Conservation (phyloP, 2,329 filamentous ascomycete species). For the Colletotrichum paranaense region DNA sequence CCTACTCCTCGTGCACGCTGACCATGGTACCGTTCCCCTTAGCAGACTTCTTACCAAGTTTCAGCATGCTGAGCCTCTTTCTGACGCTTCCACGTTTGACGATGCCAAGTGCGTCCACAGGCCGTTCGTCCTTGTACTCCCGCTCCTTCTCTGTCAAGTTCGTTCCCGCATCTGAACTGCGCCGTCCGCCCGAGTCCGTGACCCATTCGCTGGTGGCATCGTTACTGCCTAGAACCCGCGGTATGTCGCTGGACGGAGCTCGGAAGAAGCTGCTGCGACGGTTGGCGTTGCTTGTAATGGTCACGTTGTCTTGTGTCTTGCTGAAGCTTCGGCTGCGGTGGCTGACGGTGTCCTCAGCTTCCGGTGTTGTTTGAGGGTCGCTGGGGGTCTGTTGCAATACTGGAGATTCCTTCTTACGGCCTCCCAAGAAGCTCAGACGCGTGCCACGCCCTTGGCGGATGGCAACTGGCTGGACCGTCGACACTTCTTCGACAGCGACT, state of each 20-base stretch:
- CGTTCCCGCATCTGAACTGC: constrained; percentile 40
- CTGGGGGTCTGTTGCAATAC: constrained; percentile 42
- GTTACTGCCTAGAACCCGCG: constrained; percentile 22
- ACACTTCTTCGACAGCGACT: constrained; percentile 59
- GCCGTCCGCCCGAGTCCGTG: constrained; percentile 43
- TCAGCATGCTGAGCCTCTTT: constrained; percentile 83
- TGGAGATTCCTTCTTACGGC: constrained; percentile 58
- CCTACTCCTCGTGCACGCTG: constrained; percentile 67
- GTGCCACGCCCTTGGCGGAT: constrained; percentile 62
- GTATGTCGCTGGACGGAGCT: constrained; percentile 47
- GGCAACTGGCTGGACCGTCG: constrained; percentile 62
- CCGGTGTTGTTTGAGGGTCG: constrained; percentile 44
- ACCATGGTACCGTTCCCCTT: constrained; percentile 65
- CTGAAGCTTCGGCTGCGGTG: constrained; percentile 39
- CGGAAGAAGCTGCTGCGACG: constrained; percentile 60
- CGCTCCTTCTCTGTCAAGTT: constrained; percentile 39
- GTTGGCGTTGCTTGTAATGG: constrained; percentile 31
- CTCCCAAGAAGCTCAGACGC: constrained; percentile 68
- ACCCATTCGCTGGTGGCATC: constrained; percentile 44
- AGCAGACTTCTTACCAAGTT: constrained; percentile 76
- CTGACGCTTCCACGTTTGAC: constrained; percentile 73
- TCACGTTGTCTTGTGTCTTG: constrained; percentile 48
- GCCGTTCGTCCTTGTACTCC: constrained; percentile 41
- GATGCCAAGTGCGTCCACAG: constrained; percentile 41
- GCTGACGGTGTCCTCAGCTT: constrained; percentile 43